Evolutionary conservation across 2,329 filamentous ascomycete genomes (phyloP).

Genomic region (Monilinia laxa): DNA sequence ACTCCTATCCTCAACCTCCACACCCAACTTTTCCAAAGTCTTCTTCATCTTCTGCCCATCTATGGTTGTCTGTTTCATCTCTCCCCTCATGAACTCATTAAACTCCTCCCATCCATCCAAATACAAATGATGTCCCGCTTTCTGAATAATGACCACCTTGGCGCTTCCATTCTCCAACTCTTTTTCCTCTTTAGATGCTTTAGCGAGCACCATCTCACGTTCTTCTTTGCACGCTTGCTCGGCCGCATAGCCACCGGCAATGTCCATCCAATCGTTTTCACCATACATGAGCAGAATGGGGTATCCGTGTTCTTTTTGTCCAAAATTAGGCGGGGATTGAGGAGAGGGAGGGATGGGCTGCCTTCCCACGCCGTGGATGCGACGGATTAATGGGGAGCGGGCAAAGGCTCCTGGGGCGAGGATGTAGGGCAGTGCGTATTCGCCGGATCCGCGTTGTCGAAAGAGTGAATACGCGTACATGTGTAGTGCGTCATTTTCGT

Average conservation of each 20-base stretch:
- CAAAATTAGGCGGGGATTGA: background rate
- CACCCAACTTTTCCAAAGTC: constrained; percentile 5
- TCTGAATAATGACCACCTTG: constrained; percentile 75
- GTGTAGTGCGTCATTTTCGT: constrained; percentile 82
- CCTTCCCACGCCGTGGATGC: constrained; percentile 84
- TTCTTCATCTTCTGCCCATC: constrained; percentile 28
- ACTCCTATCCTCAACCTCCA: constrained; percentile 5
- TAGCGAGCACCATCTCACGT: constrained; percentile 56
- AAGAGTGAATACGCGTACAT: constrained; percentile 95
- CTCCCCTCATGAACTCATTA: constrained; percentile 61
- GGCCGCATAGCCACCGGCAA: constrained; percentile 77
- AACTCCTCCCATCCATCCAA: constrained; percentile 70
- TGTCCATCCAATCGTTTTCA: constrained; percentile 98
- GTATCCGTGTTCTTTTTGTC: constrained; percentile 56
- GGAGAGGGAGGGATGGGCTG: constrained; percentile 48
- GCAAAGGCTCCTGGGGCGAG: constrained; percentile 93
- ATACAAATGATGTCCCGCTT: constrained; percentile 71
- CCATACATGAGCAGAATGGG: constrained; percentile 95
- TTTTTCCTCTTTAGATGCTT: constrained; percentile 67
- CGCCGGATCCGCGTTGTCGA: constrained; percentile 84
- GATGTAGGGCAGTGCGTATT: constrained; percentile 90
- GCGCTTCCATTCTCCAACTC: constrained; percentile 73
- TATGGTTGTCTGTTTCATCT: constrained; percentile 58
- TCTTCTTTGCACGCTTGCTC: constrained; percentile 75
- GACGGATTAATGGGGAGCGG: constrained; percentile 78